Evolutionary conservation across 129 eudicot species (phyloP).

Genomic region (carrot (Daucus carota)): DNA sequence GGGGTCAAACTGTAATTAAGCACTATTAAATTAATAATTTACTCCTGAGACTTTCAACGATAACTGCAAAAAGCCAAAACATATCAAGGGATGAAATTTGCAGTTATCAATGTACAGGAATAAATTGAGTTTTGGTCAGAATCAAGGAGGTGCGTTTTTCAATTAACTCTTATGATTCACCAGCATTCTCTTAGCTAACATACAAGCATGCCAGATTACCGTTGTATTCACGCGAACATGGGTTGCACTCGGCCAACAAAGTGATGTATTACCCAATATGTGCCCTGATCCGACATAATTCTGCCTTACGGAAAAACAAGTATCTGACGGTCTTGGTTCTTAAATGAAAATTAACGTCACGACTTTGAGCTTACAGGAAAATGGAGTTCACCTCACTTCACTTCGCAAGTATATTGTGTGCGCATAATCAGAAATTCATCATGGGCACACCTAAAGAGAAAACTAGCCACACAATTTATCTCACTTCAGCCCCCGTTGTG

Average conservation of each 20-base stretch:
- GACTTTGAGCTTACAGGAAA: not conserved
- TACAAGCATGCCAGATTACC: not conserved
- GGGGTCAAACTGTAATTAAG: too few relatives aligned
- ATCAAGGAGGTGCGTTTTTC: too few relatives aligned
- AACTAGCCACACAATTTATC: not conserved
- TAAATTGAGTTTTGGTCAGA: too few relatives aligned
- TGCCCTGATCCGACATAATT: not conserved
- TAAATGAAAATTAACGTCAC: too few relatives aligned
- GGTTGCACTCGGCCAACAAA: not conserved
- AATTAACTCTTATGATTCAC: too few relatives aligned
- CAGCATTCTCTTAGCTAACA: not conserved
- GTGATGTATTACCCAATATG: not conserved
- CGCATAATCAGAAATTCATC: not conserved
- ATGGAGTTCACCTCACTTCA: not conserved
- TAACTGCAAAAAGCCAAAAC: too few relatives aligned
- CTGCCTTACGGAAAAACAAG: not conserved
- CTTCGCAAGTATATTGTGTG: not conserved
- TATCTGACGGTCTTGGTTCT: not conserved
- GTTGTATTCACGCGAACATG: not conserved
- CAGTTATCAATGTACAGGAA: too few relatives aligned
- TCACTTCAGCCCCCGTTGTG: not conserved
- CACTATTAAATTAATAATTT: too few relatives aligned
- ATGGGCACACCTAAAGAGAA: not conserved
- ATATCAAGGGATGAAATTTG: too few relatives aligned
- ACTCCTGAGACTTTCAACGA: too few relatives aligned